These are phyloP conservation scores for Lanmaoa pseudosensibilis DNA, from an alignment of 768 basidiomycete genomes.

Conservation along the genomic window DNA sequence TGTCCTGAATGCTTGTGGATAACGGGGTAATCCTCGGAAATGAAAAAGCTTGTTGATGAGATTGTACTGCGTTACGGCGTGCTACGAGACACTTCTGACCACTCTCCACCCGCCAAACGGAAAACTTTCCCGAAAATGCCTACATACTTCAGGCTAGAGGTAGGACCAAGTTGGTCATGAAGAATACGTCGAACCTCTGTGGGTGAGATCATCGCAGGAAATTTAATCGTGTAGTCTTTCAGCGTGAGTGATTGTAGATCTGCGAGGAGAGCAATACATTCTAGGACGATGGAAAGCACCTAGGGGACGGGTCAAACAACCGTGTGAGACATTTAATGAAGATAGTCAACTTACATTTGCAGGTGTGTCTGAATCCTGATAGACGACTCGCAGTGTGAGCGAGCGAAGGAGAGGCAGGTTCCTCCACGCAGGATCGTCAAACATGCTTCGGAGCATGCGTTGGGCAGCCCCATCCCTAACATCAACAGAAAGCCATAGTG, in stretches of 20 bases:
- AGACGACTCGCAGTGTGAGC: neutral
- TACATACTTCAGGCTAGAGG: conserved; percentile 1
- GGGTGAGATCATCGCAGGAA: neutral
- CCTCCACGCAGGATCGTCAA: neutral
- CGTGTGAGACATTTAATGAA: neutral
- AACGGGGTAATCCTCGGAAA: neutral
- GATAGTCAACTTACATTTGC: neutral
- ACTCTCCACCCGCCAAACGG: conserved; percentile 7
- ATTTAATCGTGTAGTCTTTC: neutral
- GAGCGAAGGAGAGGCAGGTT: conserved; percentile 8
- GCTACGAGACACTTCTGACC: neutral
- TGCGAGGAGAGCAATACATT: neutral
- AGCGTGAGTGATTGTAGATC: conserved; percentile 3
- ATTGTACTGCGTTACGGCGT: neutral
- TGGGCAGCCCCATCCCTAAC: accelerated
- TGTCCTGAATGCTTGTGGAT: conserved; percentile 9
- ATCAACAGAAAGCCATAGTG: neutral
- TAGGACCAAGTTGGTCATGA: neutral
- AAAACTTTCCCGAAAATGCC: neutral
- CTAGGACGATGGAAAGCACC: neutral
- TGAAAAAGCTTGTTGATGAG: neutral
- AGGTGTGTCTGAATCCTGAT: too few relatives aligned
- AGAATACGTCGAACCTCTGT: neutral
- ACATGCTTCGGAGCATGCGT: neutral
- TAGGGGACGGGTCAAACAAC: neutral